These are phyloP conservation scores for Talaromyces pinophilus DNA, from an alignment of 2,329 filamentous ascomycete species.

Conservation along the genomic window DNA sequence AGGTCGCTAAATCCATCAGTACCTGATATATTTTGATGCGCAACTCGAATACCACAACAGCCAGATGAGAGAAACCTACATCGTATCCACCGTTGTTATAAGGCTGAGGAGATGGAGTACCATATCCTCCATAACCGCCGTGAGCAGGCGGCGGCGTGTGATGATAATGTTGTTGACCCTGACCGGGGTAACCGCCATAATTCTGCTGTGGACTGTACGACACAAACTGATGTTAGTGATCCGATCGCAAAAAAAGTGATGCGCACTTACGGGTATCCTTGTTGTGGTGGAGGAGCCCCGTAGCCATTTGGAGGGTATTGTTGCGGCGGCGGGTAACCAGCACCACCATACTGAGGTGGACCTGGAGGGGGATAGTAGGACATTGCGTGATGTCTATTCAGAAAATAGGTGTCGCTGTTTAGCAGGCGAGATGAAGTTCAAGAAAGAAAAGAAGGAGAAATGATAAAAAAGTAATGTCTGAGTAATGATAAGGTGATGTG, in stretches of 20 bases:
- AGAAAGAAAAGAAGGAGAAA: neutral
- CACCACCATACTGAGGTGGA: slow-evolving; percentile 45
- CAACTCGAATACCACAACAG: neutral
- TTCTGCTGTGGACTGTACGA: slow-evolving; percentile 34
- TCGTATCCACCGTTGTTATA: slow-evolving; percentile 38
- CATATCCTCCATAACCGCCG: slow-evolving; percentile 44
- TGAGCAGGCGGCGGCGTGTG: slow-evolving; percentile 45
- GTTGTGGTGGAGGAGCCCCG: slow-evolving; percentile 39
- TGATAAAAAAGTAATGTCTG: neutral
- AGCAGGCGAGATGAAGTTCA: neutral
- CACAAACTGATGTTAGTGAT: neutral
- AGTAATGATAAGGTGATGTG: slow-evolving; percentile 2
- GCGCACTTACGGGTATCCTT: slow-evolving; percentile 44
- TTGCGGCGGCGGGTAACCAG: slow-evolving; percentile 55
- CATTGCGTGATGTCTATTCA: slow-evolving; percentile 46
- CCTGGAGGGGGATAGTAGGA: slow-evolving; percentile 64
- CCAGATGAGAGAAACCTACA: slow-evolving; percentile 32
- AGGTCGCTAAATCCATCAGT: slow-evolving; percentile 26
- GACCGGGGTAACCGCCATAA: slow-evolving; percentile 43
- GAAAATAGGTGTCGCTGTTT: neutral
- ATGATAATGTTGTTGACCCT: slow-evolving; percentile 40
- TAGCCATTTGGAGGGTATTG: slow-evolving; percentile 38
- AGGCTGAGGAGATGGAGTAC: slow-evolving; percentile 45
- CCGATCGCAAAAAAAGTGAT: neutral
- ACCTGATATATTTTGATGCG: neutral